phyloP scores from a whole-genome alignment of 129 eudicot genomes.

The Logfia minima region DNA sequence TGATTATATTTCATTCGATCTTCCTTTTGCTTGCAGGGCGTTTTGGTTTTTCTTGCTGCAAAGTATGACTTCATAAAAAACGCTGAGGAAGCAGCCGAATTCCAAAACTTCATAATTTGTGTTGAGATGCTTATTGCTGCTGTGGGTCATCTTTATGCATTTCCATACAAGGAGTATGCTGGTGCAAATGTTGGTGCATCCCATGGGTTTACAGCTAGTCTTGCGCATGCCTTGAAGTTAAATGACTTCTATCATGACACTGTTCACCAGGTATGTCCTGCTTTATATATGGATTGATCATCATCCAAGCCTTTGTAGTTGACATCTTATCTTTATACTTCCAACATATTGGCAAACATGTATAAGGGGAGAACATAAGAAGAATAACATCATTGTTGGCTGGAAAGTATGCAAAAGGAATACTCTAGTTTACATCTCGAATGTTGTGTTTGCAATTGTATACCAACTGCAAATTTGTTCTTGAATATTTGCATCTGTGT shows the following conservation, averaged over 20 bases:
- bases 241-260: slow-evolving; percentile 94
- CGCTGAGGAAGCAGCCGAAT: slow-evolving; percentile 74
- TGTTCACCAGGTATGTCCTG: slow-evolving; percentile 70
- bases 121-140: slow-evolving; percentile 96
- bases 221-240: slow-evolving; percentile 77
- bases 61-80: slow-evolving; percentile 58
- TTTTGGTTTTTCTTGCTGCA: slow-evolving; percentile 84
- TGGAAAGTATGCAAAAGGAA: not conserved
- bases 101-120: slow-evolving; percentile 73
- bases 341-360: not conserved
- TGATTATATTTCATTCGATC: not conserved
- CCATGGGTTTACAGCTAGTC: slow-evolving; percentile 71
- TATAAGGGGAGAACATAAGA: no score
- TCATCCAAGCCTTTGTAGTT: slow-evolving; percentile 3
- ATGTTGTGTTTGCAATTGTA: not conserved
- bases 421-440: not conserved
- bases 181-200: slow-evolving; percentile 80
- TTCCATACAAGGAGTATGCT: slow-evolving; percentile 90
- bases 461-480: not conserved
- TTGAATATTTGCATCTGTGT: not conserved
- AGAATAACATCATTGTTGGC: not conserved
- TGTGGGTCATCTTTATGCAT: slow-evolving; percentile 81
- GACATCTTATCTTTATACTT: not conserved
- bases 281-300: slow-evolving; percentile 13
- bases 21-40: slow-evolving; percentile 59